A percentile compares a stretch with the other conserved stretches of the same genome.
These are phyloP conservation scores for Lecanicillium sp. DNA, from an alignment of 2,329 filamentous ascomycete genomes.

Conservation along the genomic window DNA sequence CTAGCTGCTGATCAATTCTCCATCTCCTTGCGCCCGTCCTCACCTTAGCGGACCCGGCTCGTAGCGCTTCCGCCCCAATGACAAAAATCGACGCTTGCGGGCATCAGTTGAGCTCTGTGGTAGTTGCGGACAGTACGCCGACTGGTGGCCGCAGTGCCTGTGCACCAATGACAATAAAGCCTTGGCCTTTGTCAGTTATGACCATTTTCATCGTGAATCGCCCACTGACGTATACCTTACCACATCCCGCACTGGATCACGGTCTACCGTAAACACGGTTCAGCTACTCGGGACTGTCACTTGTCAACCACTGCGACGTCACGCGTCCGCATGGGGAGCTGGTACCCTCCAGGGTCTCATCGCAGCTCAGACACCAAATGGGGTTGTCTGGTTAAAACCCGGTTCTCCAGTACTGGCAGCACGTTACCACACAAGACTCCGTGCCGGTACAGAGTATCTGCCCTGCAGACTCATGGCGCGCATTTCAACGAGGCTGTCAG, in stretches of 20 bases:
- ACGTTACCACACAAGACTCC: too few relatives aligned
- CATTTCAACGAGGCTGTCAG: too few relatives aligned
- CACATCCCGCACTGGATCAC: too few relatives aligned
- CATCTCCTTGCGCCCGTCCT: background rate
- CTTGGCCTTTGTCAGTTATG: background rate
- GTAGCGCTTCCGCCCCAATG: background rate
- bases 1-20: slow-evolving; percentile 1
- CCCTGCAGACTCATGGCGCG: too few relatives aligned
- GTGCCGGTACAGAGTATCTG: too few relatives aligned
- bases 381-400: background rate
- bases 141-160: background rate
- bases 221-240: too few relatives aligned
- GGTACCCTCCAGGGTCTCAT: background rate
- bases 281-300: too few relatives aligned
- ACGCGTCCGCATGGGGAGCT: background rate
- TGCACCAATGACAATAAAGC: background rate
- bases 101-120: background rate
- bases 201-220: background rate
- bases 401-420: background rate
- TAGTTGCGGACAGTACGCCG: background rate
- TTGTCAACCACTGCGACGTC: slow-evolving; percentile 2
- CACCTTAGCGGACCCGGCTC: background rate
- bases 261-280: too few relatives aligned
- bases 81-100: slow-evolving; percentile 1
- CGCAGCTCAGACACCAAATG: background rate